A percentile compares a stretch with the other conserved stretches of the same genome.
Conservation (phyloP, 75 land plant species). For the Isoetes taiwanensis region DNA sequence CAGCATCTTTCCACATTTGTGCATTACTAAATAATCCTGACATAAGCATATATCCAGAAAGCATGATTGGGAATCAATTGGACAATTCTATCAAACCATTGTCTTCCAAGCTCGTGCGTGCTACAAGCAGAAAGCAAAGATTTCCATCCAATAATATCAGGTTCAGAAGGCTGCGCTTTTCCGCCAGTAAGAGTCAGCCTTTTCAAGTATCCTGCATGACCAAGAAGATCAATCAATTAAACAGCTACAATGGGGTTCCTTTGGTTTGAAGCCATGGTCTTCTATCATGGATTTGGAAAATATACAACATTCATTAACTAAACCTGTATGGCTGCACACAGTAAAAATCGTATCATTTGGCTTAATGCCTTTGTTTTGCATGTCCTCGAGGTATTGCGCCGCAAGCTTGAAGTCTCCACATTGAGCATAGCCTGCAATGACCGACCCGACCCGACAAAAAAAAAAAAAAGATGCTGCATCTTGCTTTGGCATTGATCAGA, state of each 20-base stretch:
- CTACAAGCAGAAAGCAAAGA: slow-evolving; percentile 7
- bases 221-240: neutral
- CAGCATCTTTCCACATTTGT: neutral
- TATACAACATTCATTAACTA: neutral
- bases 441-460: too few species aligned
- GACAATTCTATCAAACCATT: neutral
- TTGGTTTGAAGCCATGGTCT: slow-evolving; percentile 1
- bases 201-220: neutral
- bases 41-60: neutral
- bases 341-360: neutral
- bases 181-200: neutral
- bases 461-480: too few species aligned
- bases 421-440: slow-evolving; percentile 22
- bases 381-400: neutral
- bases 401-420: neutral
- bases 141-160: neutral
- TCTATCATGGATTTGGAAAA: neutral
- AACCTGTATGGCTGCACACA: neutral
- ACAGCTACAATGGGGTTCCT: neutral
- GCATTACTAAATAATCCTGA: too few species aligned
- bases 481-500: too few species aligned
- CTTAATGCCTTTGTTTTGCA: neutral
- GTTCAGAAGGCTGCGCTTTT: neutral
- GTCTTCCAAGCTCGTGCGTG: neutral
- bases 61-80: neutral